phyloP scores from a whole-genome alignment of 1,139 yeast genomes.

The Taphrina wiesneri region DNA sequence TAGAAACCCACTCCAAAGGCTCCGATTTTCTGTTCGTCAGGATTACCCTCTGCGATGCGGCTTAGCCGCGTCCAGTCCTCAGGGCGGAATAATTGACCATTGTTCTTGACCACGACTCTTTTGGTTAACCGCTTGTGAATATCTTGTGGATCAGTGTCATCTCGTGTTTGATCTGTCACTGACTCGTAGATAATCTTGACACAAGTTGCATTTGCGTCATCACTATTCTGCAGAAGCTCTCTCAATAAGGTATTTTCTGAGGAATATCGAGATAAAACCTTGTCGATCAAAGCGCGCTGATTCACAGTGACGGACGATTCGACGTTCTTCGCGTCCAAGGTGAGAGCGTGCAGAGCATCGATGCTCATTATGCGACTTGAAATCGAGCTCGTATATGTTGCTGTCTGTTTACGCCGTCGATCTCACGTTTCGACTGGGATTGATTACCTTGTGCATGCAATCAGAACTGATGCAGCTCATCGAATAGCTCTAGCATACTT shows the following conservation, averaged over 20 bases:
- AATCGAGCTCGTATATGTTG: too few species aligned
- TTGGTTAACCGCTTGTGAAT: not conserved
- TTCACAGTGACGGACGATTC: slow-evolving; percentile 35
- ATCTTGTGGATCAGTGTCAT: not conserved
- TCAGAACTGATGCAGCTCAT: too few species aligned
- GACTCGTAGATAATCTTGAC: slow-evolving; percentile 44
- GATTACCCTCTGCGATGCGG: slow-evolving; percentile 52
- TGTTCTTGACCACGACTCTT: slow-evolving; percentile 40
- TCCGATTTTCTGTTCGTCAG: slow-evolving; percentile 98
- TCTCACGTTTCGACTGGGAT: too few species aligned
- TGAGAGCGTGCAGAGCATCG: slow-evolving; percentile 29
- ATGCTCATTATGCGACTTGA: too few species aligned
- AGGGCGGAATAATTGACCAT: slow-evolving; percentile 47
- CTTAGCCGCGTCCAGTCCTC: slow-evolving; percentile 50
- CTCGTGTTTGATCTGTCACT: not conserved
- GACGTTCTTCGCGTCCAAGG: slow-evolving; percentile 6
- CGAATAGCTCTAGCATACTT: too few species aligned
- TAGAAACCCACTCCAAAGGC: slow-evolving; percentile 99
- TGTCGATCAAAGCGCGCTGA: slow-evolving; percentile 33
- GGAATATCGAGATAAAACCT: slow-evolving; percentile 33
- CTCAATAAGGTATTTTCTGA: slow-evolving; percentile 35
- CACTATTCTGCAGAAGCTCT: slow-evolving; percentile 44
- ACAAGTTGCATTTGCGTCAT: slow-evolving; percentile 48
- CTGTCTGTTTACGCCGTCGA: too few species aligned
- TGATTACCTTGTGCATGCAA: too few species aligned